phyloP scores from a whole-genome alignment of 768 basidiomycete genomes.

The Imleria badia region DNA sequence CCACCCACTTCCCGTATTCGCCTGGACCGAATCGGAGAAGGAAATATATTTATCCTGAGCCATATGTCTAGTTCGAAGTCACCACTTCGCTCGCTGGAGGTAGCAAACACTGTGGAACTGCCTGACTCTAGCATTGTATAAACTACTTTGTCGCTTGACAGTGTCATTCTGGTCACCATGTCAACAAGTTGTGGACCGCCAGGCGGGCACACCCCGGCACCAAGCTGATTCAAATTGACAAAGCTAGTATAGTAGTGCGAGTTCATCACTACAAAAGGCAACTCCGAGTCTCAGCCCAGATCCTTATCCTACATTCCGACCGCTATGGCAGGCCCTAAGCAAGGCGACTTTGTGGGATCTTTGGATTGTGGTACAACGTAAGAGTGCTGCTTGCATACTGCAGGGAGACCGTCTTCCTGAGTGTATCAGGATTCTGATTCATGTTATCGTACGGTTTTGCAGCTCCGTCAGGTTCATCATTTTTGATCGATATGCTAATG shows the following conservation, averaged over 20 bases:
- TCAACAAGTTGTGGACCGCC: not conserved
- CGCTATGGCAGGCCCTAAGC: slow-evolving; percentile 43
- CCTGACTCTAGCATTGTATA: not conserved
- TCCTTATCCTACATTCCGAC: not conserved
- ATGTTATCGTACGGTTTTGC: slow-evolving; percentile 1
- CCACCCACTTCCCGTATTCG: slow-evolving; percentile 73
- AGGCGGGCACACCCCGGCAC: not conserved
- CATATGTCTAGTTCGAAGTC: not conserved
- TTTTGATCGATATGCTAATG: slow-evolving; percentile 84
- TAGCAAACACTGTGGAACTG: not conserved
- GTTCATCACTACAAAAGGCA: slow-evolving; percentile 11
- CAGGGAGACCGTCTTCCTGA: not conserved
- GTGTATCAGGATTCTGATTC: not conserved
- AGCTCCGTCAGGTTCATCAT: slow-evolving; percentile 92
- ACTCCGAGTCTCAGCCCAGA: not conserved
- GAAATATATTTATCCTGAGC: slow-evolving; percentile 28
- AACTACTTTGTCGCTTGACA: not conserved
- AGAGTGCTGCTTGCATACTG: slow-evolving; percentile 29
- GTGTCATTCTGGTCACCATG: not conserved
- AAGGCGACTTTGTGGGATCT: slow-evolving; percentile 86
- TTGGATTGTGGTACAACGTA: slow-evolving; percentile 96
- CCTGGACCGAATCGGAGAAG: slow-evolving; percentile 58
- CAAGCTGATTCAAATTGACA: too few species aligned
- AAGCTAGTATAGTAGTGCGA: not conserved
- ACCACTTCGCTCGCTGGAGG: not conserved